Percentiles rank a stretch among this genome's conserved stretches.
phyloP scores from a whole-genome alignment of 305 asterid species.

The Andrographis paniculata region DNA sequence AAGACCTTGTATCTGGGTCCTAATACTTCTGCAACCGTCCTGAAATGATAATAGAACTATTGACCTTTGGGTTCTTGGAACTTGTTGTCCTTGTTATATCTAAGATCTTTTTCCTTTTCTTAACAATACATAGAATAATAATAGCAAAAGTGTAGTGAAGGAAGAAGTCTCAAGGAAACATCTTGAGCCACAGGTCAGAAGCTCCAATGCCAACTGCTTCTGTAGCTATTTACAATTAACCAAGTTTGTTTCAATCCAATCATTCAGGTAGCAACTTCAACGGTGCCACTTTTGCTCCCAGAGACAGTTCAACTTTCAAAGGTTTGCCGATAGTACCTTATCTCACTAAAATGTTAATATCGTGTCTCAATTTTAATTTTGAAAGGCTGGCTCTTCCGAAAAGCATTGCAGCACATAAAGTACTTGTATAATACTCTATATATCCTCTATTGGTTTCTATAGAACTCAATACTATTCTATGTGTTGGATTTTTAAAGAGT shows the following conservation, averaged over 20 bases:
- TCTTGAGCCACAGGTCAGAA: conserved; percentile 50
- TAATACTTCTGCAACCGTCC: conserved; percentile 13
- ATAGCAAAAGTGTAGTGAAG: conserved; percentile 30
- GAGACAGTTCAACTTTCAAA: conserved; percentile 80
- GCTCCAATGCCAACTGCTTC: conserved; percentile 17
- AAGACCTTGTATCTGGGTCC: conserved; percentile 16
- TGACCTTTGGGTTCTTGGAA: conserved; percentile 7
- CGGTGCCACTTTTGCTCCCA: conserved; percentile 64
- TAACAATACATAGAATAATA: conserved; percentile 35
- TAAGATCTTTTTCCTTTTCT: conserved; percentile 15
- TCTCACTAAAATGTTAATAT: conserved; percentile 9
- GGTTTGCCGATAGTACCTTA: conserved; percentile 34
- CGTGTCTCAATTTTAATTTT: conserved; percentile 16
- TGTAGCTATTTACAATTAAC: conserved; percentile 11
- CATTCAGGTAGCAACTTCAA: conserved; percentile 59
- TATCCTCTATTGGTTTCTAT: conserved; percentile 2
- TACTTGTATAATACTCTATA: neutral
- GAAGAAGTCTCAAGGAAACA: conserved; percentile 39
- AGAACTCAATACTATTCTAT: too few relatives aligned
- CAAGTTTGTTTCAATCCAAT: conserved; percentile 15
- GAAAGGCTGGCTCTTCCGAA: neutral
- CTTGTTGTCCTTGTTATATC: conserved; percentile 15
- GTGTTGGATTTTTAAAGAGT: too few relatives aligned
- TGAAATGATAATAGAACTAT: conserved; percentile 6
- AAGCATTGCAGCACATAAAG: conserved; percentile 4